Conservation (phyloP, 768 basidiomycete species). For the Sutorius australiensis region DNA sequence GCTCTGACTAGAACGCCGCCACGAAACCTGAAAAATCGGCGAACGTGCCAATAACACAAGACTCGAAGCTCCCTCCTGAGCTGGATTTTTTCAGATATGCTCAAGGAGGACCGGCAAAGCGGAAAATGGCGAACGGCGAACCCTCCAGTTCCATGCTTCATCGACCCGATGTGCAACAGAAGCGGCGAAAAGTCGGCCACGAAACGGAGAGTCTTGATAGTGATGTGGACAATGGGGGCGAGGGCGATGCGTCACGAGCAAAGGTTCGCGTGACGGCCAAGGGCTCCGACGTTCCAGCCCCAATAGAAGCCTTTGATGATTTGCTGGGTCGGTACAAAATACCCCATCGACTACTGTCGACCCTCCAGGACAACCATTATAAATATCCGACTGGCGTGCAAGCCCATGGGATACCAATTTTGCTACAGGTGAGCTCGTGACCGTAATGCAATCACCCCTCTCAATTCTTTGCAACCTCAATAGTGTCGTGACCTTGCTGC, state of each 20-base stretch:
- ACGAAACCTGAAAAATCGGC: slow-evolving; percentile 21
- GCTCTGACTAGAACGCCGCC: slow-evolving; percentile 23
- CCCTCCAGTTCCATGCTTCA: slow-evolving; percentile 10
- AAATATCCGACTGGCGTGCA: slow-evolving; percentile 77
- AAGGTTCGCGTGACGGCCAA: slow-evolving; percentile 72
- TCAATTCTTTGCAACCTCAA: not conserved
- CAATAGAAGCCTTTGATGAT: slow-evolving; percentile 54
- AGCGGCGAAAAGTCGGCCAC: slow-evolving; percentile 30
- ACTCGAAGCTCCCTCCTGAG: slow-evolving; percentile 63
- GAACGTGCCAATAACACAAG: slow-evolving; percentile 22
- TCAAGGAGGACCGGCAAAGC: slow-evolving; percentile 50
- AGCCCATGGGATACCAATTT: slow-evolving; percentile 71
- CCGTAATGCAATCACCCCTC: not conserved
- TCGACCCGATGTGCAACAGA: slow-evolving; percentile 15
- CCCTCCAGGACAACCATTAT: slow-evolving; percentile 60
- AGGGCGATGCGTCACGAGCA: slow-evolving; percentile 24
- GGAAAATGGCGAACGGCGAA: slow-evolving; percentile 36
- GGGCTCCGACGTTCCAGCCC: slow-evolving; percentile 64
- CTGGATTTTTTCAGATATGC: slow-evolving; percentile 94
- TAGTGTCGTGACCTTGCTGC: slow-evolving; percentile 86
- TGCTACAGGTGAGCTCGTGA: slow-evolving; percentile 58
- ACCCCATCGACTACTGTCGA: slow-evolving; percentile 57
- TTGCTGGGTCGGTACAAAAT: slow-evolving; percentile 57
- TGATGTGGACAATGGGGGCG: slow-evolving; percentile 21
- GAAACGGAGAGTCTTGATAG: slow-evolving; percentile 21